Conservation (phyloP, 371 early-diverging fungal species). For the Batkoa obscura region DNA sequence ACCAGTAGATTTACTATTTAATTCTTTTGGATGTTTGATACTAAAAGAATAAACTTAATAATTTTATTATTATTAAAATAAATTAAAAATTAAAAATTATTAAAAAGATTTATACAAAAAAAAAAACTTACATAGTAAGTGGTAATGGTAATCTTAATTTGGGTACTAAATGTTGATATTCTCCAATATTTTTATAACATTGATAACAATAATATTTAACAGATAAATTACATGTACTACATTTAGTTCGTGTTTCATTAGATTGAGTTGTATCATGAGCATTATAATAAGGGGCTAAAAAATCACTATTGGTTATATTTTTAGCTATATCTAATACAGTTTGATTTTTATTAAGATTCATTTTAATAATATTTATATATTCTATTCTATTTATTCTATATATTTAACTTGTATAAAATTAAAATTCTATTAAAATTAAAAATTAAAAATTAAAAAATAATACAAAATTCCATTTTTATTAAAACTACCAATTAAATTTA, state of each 20-base stretch:
- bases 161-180: constrained; percentile 29
- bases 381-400: no score
- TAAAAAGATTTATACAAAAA: not conserved
- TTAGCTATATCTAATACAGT: not conserved
- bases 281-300: not conserved
- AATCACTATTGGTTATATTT: not conserved
- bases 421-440: no score
- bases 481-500: no score
- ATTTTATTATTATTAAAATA: not conserved
- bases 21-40: constrained; percentile 60
- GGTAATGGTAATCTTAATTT: constrained; percentile 49
- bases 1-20: constrained; percentile 69
- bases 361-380: no score
- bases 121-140: constrained; percentile 41
- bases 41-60: constrained; percentile 13
- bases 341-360: not conserved
- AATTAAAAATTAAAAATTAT: not conserved
- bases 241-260: not conserved
- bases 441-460: no score
- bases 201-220: constrained; percentile 56
- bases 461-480: no score
- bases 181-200: constrained; percentile 33
- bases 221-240: constrained; percentile 25
- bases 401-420: no score
- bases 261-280: not conserved